Percentiles rank a stretch among this genome's conserved stretches.
Conservation (phyloP, 208 protist species). For the Wallacemonas sp. region DNA sequence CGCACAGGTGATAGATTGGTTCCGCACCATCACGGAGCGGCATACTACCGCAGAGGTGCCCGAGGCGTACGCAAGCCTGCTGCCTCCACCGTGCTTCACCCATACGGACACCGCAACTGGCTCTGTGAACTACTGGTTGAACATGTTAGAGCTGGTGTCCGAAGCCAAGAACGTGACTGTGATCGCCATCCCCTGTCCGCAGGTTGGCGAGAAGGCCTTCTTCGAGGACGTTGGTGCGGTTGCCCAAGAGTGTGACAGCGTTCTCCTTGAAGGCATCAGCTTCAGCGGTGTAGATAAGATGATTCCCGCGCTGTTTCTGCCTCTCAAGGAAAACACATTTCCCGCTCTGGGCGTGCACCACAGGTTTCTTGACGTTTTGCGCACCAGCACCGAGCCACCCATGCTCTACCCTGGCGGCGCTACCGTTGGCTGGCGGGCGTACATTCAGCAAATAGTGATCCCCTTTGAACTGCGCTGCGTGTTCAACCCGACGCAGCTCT, state of each 20-base stretch:
- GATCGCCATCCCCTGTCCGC: conserved; percentile 70
- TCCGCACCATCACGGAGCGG: conserved; percentile 46
- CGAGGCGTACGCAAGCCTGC: conserved; percentile 53
- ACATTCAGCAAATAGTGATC: conserved; percentile 40
- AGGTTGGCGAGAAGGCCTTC: conserved; percentile 54
- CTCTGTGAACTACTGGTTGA: conserved; percentile 42
- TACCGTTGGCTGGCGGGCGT: conserved; percentile 38
- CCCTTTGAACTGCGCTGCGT: conserved; percentile 79
- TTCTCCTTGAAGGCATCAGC: conserved; percentile 71
- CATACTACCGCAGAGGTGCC: conserved; percentile 75
- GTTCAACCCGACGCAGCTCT: conserved; percentile 68
- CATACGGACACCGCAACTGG: conserved; percentile 11
- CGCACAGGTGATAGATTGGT: conserved; percentile 53
- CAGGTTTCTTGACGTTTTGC: conserved; percentile 77
- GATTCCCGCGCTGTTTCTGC: conserved; percentile 61
- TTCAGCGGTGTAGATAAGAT: conserved; percentile 75
- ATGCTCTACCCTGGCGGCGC: conserved; percentile 74
- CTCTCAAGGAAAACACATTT: conserved; percentile 79
- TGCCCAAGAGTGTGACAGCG: conserved; percentile 43
- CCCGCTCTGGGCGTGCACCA: conserved; percentile 74
- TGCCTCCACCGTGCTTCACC: conserved; percentile 64
- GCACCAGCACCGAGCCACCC: conserved; percentile 51
- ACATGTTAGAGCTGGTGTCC: conserved; percentile 63
- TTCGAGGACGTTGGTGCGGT: conserved; percentile 57
- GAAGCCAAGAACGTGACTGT: conserved; percentile 48